Percentiles rank a stretch among this genome's conserved stretches.
phyloP scores from a whole-genome alignment of 306 rosid genomes.

The Trichosanthes truncata region DNA sequence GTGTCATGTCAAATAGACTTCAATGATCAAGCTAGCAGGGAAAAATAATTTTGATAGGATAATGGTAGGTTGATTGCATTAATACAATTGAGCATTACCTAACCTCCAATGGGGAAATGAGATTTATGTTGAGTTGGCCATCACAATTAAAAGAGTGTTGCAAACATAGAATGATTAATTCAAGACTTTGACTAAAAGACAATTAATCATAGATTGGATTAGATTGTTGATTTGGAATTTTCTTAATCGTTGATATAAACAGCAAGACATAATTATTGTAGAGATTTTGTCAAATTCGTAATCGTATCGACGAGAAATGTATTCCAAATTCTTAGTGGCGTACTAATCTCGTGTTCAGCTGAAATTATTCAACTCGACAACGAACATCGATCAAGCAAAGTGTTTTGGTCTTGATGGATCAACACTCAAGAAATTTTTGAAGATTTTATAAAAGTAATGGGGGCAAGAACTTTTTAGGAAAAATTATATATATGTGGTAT shows the following conservation, averaged over 20 bases:
- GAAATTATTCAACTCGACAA: no score
- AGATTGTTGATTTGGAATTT: not conserved
- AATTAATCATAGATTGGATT: not conserved
- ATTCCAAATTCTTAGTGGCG: no score
- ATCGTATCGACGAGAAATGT: no score
- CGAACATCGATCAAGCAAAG: no score
- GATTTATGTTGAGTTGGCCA: not conserved
- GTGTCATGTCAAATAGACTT: not conserved
- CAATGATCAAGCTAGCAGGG: not conserved
- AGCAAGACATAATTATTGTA: not conserved
- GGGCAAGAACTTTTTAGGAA: no score
- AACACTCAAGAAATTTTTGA: no score
- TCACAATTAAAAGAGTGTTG: not conserved
- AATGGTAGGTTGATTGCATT: not conserved
- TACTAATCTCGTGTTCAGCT: no score
- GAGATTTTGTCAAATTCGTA: not conserved
- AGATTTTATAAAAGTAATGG: no score
- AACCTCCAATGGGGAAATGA: not conserved
- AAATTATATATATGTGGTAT: no score
- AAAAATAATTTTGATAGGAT: no score
- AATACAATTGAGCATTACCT: not conserved
- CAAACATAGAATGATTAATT: not conserved
- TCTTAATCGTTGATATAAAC: not conserved
- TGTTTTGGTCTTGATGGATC: no score
- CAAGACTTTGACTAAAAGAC: not conserved